A percentile compares a stretch with the other conserved stretches of the same genome.
Evolutionary conservation across 129 eudicot species (phyloP).

Genomic region (Heracleum sosnowskyi): DNA sequence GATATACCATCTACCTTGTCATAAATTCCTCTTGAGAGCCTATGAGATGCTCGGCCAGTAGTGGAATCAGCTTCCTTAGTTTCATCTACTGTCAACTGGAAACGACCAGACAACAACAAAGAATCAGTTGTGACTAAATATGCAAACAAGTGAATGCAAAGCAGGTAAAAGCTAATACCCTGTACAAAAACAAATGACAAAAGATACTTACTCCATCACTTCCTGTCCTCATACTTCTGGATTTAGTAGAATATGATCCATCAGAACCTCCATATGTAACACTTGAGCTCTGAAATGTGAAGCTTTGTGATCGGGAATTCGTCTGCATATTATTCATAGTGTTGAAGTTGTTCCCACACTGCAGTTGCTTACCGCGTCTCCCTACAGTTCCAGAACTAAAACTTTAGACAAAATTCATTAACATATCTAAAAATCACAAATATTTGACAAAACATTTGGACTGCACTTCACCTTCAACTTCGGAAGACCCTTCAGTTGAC

Average conservation of each 20-base stretch:
- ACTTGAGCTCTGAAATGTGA: constrained; percentile 64
- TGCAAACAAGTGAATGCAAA: not conserved
- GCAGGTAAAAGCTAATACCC: not conserved
- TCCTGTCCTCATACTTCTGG: constrained; percentile 55
- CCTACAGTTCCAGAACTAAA: constrained; percentile 27
- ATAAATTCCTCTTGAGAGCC: constrained; percentile 65
- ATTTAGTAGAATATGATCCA: constrained; percentile 61
- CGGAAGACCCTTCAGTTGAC: constrained; percentile 43
- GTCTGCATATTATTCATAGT: constrained; percentile 17
- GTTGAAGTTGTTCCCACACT: constrained; percentile 24
- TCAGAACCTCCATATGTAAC: constrained; percentile 76
- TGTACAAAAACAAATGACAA: not conserved
- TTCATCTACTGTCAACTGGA: constrained; percentile 66
- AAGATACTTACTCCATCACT: constrained; percentile 71
- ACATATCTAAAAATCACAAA: not conserved
- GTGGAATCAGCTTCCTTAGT: constrained; percentile 71
- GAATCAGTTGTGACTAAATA: not conserved
- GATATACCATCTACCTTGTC: constrained; percentile 8
- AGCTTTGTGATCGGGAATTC: constrained; percentile 43
- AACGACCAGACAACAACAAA: not conserved
- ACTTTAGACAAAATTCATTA: too few relatives aligned
- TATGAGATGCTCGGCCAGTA: constrained; percentile 70
- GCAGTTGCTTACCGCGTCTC: constrained; percentile 39
- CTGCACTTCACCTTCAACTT: constrained; percentile 37
- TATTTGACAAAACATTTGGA: not conserved